Conservation (phyloP, 345 rosid genomes). For the Eucalyptus marginata region DNA sequence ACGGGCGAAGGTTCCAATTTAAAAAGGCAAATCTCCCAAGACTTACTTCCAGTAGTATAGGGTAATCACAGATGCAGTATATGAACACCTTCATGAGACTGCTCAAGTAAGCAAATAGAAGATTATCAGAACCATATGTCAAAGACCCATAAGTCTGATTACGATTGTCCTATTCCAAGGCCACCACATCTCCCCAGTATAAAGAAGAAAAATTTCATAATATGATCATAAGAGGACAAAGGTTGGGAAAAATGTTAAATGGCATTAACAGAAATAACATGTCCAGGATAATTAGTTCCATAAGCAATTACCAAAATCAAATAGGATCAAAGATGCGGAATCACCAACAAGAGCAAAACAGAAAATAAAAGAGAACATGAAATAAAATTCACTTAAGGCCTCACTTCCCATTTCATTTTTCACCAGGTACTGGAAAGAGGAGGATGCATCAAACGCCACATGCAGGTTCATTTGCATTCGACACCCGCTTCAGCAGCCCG, state of each 20-base stretch:
- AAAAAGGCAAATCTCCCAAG: neutral
- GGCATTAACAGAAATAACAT: neutral
- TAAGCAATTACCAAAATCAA: neutral
- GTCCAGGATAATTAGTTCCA: neutral
- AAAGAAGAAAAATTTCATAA: neutral
- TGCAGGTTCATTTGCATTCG: conserved; percentile 45
- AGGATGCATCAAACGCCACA: neutral
- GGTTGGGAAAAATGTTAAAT: neutral
- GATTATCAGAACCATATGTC: neutral
- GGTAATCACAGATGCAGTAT: neutral
- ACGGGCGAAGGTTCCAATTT: neutral
- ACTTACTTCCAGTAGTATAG: neutral
- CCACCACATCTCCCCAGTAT: neutral
- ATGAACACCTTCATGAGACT: neutral
- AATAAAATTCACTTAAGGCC: neutral
- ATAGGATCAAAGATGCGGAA: neutral
- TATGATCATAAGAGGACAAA: neutral
- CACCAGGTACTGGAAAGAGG: neutral
- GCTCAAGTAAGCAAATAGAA: neutral
- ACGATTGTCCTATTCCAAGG: neutral
- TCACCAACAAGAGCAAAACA: neutral
- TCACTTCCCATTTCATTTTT: conserved; percentile 7
- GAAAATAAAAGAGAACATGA: neutral
- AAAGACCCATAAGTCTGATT: neutral
- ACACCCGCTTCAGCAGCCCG: conserved; percentile 67